Evolutionary conservation across 306 rosid species (phyloP), one percentile per base, ranked within the genome.

Genomic region (Medicago ruthenica): DNA sequence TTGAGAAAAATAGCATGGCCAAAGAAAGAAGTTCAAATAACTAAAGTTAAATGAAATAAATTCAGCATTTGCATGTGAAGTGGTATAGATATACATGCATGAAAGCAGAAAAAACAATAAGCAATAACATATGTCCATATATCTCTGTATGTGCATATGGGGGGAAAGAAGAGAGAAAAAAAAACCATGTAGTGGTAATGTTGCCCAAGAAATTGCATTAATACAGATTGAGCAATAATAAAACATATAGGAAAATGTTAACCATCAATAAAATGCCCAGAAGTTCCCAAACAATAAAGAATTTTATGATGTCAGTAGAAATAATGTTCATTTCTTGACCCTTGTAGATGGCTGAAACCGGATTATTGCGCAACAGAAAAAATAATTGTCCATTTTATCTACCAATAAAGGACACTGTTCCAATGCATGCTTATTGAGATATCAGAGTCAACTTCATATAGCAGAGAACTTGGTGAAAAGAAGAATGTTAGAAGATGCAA

Each of bases 1-100:
- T 60, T 73, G 74, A 80, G 55, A 83, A 21, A 51, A 66, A 63
- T 24, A 79, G 44, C 75, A 67, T 55, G 47, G 37, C 42, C 61
- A 81, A 66, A 41, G 42, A 71, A 64, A 64, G 4, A 69, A 50
- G 65, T 48, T 65, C 24, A 36, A 48, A 60, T 37, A 71, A 18
- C 1, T 0, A n/a, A 51, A 51, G 16, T 50, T 36, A 57, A 41
- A 70, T 24, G 8, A 76, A 68, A 74, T 63, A 54, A 57, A 54
- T 20, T 76, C 64, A 69, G 37, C 20, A 60, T 54, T 61, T 54
- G 54, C 48, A 37, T 39, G 65, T 59, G 9, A 36, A 27, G 27
- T 36, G 21, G 16, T 36, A 57, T 55, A 21, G n/a, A 53, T 53
- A 53, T 53, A 53, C 24, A 39, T 20, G 63, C 17, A 41, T 53